These are phyloP conservation scores for Schizochytrium sp. DNA, from an alignment of 108 stramenopile species.

Conservation along the genomic window DNA sequence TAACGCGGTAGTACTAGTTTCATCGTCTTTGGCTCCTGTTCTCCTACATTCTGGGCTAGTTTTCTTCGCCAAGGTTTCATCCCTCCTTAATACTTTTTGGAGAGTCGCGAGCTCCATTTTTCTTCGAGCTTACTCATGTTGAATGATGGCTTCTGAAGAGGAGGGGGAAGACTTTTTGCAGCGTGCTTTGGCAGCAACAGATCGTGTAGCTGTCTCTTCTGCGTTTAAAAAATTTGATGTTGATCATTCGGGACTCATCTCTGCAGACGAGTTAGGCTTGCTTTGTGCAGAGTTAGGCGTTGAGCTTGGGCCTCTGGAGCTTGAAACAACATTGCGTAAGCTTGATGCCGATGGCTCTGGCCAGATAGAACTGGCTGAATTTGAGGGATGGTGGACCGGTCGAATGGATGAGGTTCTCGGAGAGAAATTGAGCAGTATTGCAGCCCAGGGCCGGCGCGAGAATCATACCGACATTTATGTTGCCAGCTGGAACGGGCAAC, in stretches of 20 bases:
- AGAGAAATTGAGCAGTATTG: background rate
- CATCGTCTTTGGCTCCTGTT: no score
- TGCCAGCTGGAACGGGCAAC: background rate
- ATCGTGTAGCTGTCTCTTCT: background rate
- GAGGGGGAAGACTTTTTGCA: background rate
- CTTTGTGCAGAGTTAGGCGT: slow-evolving; percentile 54
- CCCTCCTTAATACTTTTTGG: no score
- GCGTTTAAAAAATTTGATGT: slow-evolving; percentile 22
- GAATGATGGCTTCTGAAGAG: no score
- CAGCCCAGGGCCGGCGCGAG: background rate
- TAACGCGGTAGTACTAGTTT: no score
- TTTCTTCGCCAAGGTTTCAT: no score
- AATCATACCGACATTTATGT: background rate
- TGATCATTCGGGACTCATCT: slow-evolving; percentile 1
- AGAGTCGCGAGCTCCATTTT: no score
- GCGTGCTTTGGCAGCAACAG: background rate
- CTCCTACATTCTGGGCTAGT: no score
- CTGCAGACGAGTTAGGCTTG: slow-evolving; percentile 11
- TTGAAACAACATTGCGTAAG: background rate
- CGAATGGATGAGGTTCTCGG: background rate
- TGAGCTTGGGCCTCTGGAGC: background rate
- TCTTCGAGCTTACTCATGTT: no score
- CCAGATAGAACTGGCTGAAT: slow-evolving; percentile 10
- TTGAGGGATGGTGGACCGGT: slow-evolving; percentile 48
- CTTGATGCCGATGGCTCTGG: slow-evolving; percentile 31